Percentiles rank a stretch among this genome's conserved stretches.
phyloP scores from a whole-genome alignment of 2,329 filamentous ascomycete genomes.

The Cladosporium colombiae region DNA sequence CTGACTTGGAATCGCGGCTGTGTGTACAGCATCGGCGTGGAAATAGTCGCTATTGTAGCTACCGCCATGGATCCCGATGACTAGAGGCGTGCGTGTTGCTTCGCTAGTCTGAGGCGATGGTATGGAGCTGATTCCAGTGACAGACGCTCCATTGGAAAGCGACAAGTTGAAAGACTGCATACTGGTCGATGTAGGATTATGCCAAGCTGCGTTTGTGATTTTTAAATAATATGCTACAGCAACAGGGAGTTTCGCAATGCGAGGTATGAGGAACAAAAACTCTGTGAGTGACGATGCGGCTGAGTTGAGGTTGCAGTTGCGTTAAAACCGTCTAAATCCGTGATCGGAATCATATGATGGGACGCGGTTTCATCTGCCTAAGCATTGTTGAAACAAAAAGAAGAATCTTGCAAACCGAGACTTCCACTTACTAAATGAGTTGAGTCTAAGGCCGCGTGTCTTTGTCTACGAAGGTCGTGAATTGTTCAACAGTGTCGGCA shows the following conservation, averaged over 20 bases:
- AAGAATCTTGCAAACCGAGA: neutral
- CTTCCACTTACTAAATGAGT: neutral
- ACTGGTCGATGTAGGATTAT: neutral
- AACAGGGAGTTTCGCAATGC: neutral
- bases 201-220: neutral
- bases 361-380: neutral
- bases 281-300: neutral
- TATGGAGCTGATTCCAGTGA: neutral
- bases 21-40: slow-evolving; percentile 2
- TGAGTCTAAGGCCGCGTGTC: neutral
- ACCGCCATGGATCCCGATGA: slow-evolving; percentile 8
- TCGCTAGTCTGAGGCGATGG: neutral
- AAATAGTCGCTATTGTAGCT: slow-evolving; percentile 10
- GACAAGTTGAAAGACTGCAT: neutral
- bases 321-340: neutral
- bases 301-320: neutral
- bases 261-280: neutral
- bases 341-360: too few species aligned
- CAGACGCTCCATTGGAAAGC: neutral
- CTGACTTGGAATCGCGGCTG: slow-evolving; percentile 2
- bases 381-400: neutral
- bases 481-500: neutral
- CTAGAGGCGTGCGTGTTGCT: neutral
- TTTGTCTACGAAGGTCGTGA: neutral
- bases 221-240: neutral